Conservation (phyloP, 768 basidiomycete species). For the Lyophyllum semitale region DNA sequence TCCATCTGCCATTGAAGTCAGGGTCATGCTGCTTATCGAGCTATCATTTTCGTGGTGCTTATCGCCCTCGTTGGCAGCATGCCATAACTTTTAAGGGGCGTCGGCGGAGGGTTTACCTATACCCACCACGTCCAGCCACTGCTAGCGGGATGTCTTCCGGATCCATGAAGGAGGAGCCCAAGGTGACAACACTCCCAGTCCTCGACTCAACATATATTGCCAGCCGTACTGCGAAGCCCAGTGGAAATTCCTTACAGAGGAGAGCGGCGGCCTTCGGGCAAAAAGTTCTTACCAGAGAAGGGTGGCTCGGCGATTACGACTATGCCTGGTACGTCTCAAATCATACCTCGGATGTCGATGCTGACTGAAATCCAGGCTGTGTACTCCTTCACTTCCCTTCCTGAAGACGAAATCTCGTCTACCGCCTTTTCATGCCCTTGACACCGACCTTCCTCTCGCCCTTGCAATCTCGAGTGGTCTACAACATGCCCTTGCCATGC, state of each 20-base stretch:
- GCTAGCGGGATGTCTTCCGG: not conserved
- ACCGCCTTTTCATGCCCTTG: slow-evolving; percentile 77
- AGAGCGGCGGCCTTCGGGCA: slow-evolving; percentile 20
- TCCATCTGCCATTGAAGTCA: no score
- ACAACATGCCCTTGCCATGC: slow-evolving; percentile 81
- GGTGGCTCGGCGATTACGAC: slow-evolving; percentile 87
- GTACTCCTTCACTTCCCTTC: slow-evolving; percentile 69
- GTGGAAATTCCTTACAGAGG: not conserved
- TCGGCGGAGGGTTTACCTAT: no score
- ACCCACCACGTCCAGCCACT: no score
- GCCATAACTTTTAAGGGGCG: not conserved
- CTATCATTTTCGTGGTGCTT: not conserved
- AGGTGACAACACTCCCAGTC: slow-evolving; percentile 11
- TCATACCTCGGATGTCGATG: not conserved
- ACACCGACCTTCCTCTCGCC: slow-evolving; percentile 70
- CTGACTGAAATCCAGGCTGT: slow-evolving; percentile 46
- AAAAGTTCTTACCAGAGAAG: slow-evolving; percentile 48
- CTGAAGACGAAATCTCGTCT: slow-evolving; percentile 33
- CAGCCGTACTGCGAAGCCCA: not conserved
- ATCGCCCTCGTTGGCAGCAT: not conserved
- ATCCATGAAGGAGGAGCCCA: slow-evolving; percentile 14
- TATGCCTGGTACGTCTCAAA: slow-evolving; percentile 56
- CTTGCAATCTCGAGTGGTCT: slow-evolving; percentile 75
- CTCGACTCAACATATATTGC: slow-evolving; percentile 4
- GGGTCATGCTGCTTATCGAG: not conserved